These are phyloP conservation scores for Neurospora discreta DNA, from an alignment of 495 filamentous ascomycete species.

Conservation along the genomic window DNA sequence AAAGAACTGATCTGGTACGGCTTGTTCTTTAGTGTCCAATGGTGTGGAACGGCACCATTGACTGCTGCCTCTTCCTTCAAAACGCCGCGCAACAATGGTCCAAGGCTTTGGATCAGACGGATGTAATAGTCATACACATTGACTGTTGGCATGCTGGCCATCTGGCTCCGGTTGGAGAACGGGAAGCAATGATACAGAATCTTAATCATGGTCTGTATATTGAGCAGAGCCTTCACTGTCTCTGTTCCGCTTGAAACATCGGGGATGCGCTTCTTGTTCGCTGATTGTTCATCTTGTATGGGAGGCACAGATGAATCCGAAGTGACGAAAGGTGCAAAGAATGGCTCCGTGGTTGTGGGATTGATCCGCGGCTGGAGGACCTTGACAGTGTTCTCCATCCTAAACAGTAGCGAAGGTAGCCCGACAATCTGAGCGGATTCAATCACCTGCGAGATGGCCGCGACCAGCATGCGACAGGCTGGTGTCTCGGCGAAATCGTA, in stretches of 20 bases:
- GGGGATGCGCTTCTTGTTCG: slow-evolving; percentile 3
- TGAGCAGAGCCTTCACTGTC: slow-evolving; percentile 65
- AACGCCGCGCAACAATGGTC: slow-evolving; percentile 63
- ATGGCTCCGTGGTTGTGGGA: slow-evolving; percentile 24
- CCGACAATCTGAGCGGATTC: slow-evolving; percentile 76
- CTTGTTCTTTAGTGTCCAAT: slow-evolving; percentile 25
- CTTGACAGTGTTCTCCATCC: slow-evolving; percentile 57
- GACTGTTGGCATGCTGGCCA: slow-evolving; percentile 49
- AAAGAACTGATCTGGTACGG: background rate
- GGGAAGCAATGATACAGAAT: slow-evolving; percentile 65
- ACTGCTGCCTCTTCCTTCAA: slow-evolving; percentile 75
- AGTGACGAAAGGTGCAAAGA: slow-evolving; percentile 51
- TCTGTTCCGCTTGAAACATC: slow-evolving; percentile 52
- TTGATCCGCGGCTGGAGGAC: slow-evolving; percentile 52
- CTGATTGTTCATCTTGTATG: background rate
- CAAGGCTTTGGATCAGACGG: slow-evolving; percentile 55
- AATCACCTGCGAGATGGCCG: slow-evolving; percentile 66
- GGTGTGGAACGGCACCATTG: slow-evolving; percentile 27
- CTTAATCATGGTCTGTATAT: slow-evolving; percentile 60
- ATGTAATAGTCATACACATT: slow-evolving; percentile 74
- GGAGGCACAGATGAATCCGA: slow-evolving; percentile 18
- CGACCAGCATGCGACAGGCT: slow-evolving; percentile 53
- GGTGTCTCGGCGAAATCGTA: slow-evolving; percentile 59
- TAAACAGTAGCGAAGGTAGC: slow-evolving; percentile 65
- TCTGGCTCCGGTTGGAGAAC: slow-evolving; percentile 37